These are phyloP conservation scores for Ceriops tagal DNA, from an alignment of 345 rosid species.

Conservation along the genomic window DNA sequence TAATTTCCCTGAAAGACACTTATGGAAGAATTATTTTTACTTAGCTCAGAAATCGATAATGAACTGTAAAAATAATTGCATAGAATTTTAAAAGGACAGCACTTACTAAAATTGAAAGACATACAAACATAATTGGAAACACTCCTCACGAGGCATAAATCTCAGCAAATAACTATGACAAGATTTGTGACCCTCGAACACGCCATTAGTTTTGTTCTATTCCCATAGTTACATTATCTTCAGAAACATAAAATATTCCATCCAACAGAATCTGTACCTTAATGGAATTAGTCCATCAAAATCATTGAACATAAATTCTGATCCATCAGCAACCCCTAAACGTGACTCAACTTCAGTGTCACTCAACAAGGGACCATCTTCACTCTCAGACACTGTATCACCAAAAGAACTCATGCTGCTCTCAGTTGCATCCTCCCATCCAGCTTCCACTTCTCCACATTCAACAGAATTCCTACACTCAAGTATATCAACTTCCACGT, in stretches of 20 bases:
- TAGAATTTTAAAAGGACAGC: too few relatives aligned
- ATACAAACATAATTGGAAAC: too few relatives aligned
- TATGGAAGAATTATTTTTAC: too few relatives aligned
- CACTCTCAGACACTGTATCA: conserved; percentile 46
- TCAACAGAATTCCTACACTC: conserved; percentile 23
- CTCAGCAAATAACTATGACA: too few relatives aligned
- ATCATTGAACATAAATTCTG: conserved; percentile 23
- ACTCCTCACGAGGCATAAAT: too few relatives aligned
- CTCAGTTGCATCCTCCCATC: conserved; percentile 51
- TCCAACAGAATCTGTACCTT: conserved; percentile 40
- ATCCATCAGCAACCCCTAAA: conserved; percentile 21
- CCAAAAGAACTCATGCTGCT: conserved; percentile 74
- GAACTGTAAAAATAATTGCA: too few relatives aligned
- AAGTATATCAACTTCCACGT: conserved; percentile 53
- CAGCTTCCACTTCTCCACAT: conserved; percentile 18
- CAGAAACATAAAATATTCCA: background rate
- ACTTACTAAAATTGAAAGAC: too few relatives aligned
- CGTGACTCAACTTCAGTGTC: conserved; percentile 76
- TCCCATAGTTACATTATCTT: background rate
- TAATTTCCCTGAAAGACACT: too few relatives aligned
- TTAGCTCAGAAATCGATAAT: too few relatives aligned
- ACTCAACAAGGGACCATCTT: conserved; percentile 30
- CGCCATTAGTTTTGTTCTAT: background rate
- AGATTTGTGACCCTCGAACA: too few relatives aligned
- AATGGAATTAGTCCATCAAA: conserved; percentile 24